Evolutionary conservation across 106 monocot genomes (phyloP).

Genomic region (Gastrodia elata): DNA sequence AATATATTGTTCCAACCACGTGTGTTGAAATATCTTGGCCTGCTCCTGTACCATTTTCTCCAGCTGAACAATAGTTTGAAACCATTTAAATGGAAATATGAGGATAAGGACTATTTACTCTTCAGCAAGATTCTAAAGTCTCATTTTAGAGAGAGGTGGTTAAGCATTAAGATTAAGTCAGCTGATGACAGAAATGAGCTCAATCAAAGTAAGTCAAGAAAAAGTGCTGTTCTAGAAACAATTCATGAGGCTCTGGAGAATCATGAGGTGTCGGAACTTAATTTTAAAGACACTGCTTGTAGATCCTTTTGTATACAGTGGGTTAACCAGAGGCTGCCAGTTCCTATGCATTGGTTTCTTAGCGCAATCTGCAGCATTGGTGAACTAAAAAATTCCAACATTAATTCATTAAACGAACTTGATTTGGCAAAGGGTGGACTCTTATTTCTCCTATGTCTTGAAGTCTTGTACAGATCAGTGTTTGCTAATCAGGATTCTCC

Average conservation of each 20-base stretch:
- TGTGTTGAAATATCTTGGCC: slow-evolving; percentile 48
- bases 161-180: slow-evolving; percentile 56
- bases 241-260: slow-evolving; percentile 64
- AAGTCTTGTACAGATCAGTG: slow-evolving; percentile 35
- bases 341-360: slow-evolving; percentile 86
- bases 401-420: slow-evolving; percentile 16
- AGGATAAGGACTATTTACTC: slow-evolving; percentile 41
- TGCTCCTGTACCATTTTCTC: slow-evolving; percentile 32
- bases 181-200: slow-evolving; percentile 19
- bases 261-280: slow-evolving; percentile 8
- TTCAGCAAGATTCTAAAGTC: slow-evolving; percentile 43
- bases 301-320: slow-evolving; percentile 47
- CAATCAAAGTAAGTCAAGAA: slow-evolving; percentile 7
- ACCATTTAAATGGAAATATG: slow-evolving; percentile 33
- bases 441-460: slow-evolving; percentile 68
- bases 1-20: slow-evolving; percentile 45
- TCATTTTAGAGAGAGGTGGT: slow-evolving; percentile 74
- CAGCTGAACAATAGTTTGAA: slow-evolving; percentile 15
- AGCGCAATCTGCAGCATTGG: slow-evolving; percentile 53
- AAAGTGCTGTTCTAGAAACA: slow-evolving; percentile 44
- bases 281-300: slow-evolving; percentile 13
- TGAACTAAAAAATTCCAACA: slow-evolving; percentile 18
- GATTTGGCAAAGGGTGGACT: slow-evolving; percentile 59
- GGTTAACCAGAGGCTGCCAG: slow-evolving; percentile 79
- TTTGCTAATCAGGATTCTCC: slow-evolving; percentile 16